phyloP scores from a whole-genome alignment of 495 filamentous ascomycete genomes.

The Ramalina peruviana region DNA sequence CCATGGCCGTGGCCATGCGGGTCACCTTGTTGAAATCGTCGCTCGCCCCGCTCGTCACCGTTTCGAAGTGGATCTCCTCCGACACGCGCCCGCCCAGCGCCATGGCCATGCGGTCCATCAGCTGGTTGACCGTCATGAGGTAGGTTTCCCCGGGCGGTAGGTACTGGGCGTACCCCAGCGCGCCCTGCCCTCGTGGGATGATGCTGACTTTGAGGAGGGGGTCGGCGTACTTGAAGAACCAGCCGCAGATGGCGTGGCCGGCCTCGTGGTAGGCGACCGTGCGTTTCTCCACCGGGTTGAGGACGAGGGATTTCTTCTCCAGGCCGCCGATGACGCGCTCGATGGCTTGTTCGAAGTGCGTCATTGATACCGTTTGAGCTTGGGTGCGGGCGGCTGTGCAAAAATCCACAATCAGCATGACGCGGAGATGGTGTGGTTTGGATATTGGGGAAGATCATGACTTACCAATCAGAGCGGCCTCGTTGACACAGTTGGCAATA shows the following conservation, averaged over 20 bases:
- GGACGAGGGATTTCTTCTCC: conserved; percentile 89
- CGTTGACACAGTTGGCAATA: conserved; percentile 96
- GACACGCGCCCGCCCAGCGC: conserved; percentile 87
- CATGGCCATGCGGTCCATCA: conserved; percentile 99
- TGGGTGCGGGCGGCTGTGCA: conserved; percentile 63
- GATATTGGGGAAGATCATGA: conserved; percentile 10
- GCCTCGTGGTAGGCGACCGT: conserved; percentile 97
- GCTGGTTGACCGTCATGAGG: conserved; percentile 84
- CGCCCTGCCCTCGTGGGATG: conserved; percentile 88
- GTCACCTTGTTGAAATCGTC: conserved; percentile 99
- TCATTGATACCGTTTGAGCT: conserved; percentile 64
- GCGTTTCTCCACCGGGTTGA: conserved; percentile 83
- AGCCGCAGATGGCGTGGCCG: conserved; percentile 95
- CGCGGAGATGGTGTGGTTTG: neutral
- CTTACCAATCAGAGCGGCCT: conserved; percentile 92
- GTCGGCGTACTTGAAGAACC: conserved; percentile 93
- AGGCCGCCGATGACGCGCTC: conserved; percentile 93
- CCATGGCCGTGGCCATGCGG: conserved; percentile 87
- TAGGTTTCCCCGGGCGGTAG: conserved; percentile 83
- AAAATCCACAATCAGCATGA: conserved; percentile 19
- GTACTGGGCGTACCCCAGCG: conserved; percentile 92
- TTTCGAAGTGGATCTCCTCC: conserved; percentile 92
- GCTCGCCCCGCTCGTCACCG: conserved; percentile 81
- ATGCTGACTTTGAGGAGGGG: conserved; percentile 97
- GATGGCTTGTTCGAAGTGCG: conserved; percentile 91